phyloP scores from a whole-genome alignment of 2,329 filamentous ascomycete genomes.

The Scedosporium dehoogii region DNA sequence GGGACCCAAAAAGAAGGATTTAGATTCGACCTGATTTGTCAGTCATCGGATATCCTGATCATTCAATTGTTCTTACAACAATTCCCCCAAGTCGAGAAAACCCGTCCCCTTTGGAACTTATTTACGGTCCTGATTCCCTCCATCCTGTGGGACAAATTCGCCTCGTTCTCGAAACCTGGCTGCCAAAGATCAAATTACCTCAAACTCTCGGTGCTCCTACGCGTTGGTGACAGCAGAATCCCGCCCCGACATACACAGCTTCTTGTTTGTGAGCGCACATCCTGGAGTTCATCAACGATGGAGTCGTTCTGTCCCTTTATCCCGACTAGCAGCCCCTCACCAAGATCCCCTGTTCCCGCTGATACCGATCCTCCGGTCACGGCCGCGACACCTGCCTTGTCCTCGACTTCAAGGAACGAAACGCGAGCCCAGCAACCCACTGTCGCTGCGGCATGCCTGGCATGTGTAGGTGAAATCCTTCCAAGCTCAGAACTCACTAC shows the following conservation, averaged over 20 bases:
- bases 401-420: not conserved
- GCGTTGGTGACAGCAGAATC: not conserved
- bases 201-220: not conserved
- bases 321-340: not conserved
- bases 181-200: too few species aligned
- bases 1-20: not conserved
- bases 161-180: not conserved
- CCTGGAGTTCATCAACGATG: not conserved
- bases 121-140: not conserved
- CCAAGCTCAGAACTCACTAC: not conserved
- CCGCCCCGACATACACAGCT: not conserved
- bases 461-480: slow-evolving; percentile 35
- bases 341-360: not conserved
- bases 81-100: not conserved
- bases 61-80: not conserved
- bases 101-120: not conserved
- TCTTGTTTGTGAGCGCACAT: not conserved
- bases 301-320: not conserved
- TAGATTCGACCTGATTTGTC: not conserved
- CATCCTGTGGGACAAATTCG: not conserved
- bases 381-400: not conserved
- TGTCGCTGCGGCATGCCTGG: slow-evolving; percentile 42
- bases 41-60: not conserved
- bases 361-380: not conserved
- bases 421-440: slow-evolving; percentile 9